Conservation (phyloP, 257 asterid genomes). For the Solanum chiquidenum region DNA sequence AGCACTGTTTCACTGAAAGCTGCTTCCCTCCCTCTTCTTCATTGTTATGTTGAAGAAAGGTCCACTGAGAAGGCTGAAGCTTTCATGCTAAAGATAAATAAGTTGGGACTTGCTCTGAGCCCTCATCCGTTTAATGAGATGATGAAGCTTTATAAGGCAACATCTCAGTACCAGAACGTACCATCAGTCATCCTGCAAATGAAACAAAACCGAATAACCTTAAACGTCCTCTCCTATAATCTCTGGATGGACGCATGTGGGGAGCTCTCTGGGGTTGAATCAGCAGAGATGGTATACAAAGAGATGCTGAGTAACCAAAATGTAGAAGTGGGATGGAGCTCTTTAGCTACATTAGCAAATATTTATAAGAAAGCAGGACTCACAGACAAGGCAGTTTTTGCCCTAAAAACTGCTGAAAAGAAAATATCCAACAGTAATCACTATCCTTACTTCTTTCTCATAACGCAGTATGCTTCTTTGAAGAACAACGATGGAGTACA, state of each 20-base stretch:
- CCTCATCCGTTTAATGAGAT: constrained; percentile 29
- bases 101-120: constrained; percentile 14
- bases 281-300: constrained; percentile 22
- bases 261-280: constrained; percentile 15
- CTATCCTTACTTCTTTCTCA: constrained; percentile 23
- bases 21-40: constrained; percentile 26
- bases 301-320: constrained; percentile 18
- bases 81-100: constrained; percentile 21
- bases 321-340: constrained; percentile 27
- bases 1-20: constrained; percentile 18
- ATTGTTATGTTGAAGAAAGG: constrained; percentile 19
- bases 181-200: constrained; percentile 21
- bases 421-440: constrained; percentile 17
- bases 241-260: constrained; percentile 35
- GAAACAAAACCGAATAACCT: constrained; percentile 23
- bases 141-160: constrained; percentile 37
- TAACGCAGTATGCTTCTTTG: constrained; percentile 22
- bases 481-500: constrained; percentile 21
- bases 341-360: constrained; percentile 23
- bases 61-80: constrained; percentile 24
- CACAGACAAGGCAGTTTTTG: constrained; percentile 12
- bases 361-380: constrained; percentile 16
- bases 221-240: constrained; percentile 30
- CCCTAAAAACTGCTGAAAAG: constrained; percentile 21
- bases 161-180: constrained; percentile 19